Percentiles rank a stretch among this genome's conserved stretches.
Conservation (phyloP, 768 basidiomycete genomes). For the Hortiboletus flavorubellus region DNA sequence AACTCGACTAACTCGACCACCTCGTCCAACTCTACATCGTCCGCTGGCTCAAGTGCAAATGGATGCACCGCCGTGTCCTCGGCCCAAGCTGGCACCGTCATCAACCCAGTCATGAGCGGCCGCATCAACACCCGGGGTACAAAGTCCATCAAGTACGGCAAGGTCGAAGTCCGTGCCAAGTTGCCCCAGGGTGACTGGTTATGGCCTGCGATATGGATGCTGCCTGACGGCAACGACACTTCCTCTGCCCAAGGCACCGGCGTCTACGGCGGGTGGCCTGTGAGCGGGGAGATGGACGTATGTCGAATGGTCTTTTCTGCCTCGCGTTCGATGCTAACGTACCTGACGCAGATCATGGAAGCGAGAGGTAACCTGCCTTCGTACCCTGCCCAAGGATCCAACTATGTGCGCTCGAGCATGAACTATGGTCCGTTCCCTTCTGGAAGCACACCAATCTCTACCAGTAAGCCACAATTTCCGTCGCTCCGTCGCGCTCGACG, state of each 20-base stretch:
- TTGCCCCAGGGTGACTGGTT: conserved; percentile 51
- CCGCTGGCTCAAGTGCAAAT: conserved; percentile 12
- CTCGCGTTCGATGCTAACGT: not conserved
- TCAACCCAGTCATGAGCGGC: conserved; percentile 55
- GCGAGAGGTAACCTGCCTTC: conserved; percentile 47
- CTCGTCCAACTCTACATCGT: conserved; percentile 18
- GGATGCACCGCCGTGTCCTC: conserved; percentile 45
- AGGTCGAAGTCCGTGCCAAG: conserved; percentile 59
- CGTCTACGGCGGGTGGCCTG: conserved; percentile 43
- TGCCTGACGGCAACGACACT: conserved; percentile 26
- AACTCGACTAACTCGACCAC: conserved; percentile 26
- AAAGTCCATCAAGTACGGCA: conserved; percentile 50
- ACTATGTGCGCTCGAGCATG: conserved; percentile 53
- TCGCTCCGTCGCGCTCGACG: not conserved
- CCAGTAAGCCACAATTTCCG: conserved; percentile 9
- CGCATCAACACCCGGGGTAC: conserved; percentile 50
- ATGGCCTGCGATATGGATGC: conserved; percentile 34
- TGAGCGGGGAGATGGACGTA: conserved; percentile 58
- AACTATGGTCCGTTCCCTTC: conserved; percentile 61
- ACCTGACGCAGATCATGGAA: conserved; percentile 46
- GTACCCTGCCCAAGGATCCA: conserved; percentile 41
- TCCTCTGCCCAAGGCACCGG: conserved; percentile 18
- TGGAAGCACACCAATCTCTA: conserved; percentile 31
- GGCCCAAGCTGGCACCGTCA: conserved; percentile 29
- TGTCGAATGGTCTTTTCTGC: conserved; percentile 17